These are phyloP conservation scores for Blastomyces parvus DNA, from an alignment of 2,329 filamentous ascomycete species.

Conservation along the genomic window DNA sequence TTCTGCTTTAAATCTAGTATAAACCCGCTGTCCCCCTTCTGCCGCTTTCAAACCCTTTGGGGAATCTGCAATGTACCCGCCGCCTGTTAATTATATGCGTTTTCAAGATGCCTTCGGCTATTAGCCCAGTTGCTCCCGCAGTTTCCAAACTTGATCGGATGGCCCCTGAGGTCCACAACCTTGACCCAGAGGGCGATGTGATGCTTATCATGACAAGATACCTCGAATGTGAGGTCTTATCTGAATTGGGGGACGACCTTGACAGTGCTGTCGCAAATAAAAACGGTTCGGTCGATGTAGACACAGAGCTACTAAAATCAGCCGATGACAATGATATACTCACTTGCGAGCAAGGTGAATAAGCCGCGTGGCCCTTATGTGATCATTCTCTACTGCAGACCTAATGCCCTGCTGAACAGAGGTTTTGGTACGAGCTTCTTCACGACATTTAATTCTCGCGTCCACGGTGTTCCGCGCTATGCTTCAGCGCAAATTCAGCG, in stretches of 20 bases:
- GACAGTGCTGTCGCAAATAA: neutral
- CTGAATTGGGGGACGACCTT: neutral
- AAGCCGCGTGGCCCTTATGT: neutral
- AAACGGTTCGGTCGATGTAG: neutral
- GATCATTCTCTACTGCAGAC: neutral
- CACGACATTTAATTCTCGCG: conserved; percentile 16
- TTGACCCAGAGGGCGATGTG: conserved; percentile 17
- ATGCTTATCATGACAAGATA: conserved; percentile 14
- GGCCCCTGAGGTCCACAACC: conserved; percentile 10
- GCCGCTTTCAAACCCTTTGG: neutral
- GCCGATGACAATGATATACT: neutral
- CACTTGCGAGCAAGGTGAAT: conserved; percentile 15
- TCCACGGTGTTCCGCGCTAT: conserved; percentile 17
- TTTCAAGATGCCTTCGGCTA: conserved; percentile 13
- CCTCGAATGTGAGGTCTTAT: conserved; percentile 11
- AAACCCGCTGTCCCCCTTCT: neutral
- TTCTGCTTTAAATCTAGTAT: neutral
- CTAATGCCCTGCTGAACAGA: conserved; percentile 8
- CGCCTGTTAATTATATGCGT: neutral
- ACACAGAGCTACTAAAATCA: neutral
- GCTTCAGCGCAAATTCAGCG: conserved; percentile 16
- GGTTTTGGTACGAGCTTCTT: conserved; percentile 15
- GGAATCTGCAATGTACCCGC: neutral
- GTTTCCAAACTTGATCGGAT: conserved; percentile 3
- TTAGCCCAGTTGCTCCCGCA: conserved; percentile 10